Percentiles rank a stretch among this genome's conserved stretches.
phyloP scores from a whole-genome alignment of 805 yeast species.

The Myxozyma monticola region DNA sequence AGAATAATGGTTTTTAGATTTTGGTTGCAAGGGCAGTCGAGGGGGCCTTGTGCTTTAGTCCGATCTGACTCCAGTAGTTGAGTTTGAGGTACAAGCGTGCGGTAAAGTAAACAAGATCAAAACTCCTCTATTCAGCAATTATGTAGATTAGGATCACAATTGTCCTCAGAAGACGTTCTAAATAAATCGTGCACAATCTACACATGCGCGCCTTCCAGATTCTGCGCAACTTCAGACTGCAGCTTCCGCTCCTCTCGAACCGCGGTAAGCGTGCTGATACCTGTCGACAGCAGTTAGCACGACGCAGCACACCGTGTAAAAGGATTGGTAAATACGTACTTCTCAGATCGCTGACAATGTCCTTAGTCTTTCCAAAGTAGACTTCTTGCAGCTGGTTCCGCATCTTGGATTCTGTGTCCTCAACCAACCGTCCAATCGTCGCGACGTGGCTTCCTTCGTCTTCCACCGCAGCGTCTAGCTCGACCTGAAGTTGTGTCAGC shows the following conservation, averaged over 20 bases:
- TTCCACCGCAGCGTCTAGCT: conserved; percentile 49
- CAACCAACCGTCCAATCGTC: conserved; percentile 81
- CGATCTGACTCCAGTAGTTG: no score
- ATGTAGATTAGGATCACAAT: neutral
- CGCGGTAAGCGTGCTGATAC: conserved; percentile 40
- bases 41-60: no score
- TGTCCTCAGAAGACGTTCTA: neutral
- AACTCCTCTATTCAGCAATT: no score
- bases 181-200: no score
- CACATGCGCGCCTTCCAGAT: conserved; percentile 31
- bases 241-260: conserved; percentile 43
- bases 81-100: no score
- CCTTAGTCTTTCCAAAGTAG: conserved; percentile 91
- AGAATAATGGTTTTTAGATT: no score
- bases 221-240: conserved; percentile 47
- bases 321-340: conserved; percentile 32
- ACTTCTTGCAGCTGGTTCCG: conserved; percentile 89
- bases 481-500: conserved; percentile 43
- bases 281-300: conserved; percentile 2
- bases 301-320: neutral
- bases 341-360: conserved; percentile 73
- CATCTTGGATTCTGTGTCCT: conserved; percentile 82
- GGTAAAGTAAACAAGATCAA: no score
- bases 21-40: no score
- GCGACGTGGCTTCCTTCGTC: conserved; percentile 72